Conservation (phyloP, 1,284 basidiomycete genomes). For the Trametes pubescens region DNA sequence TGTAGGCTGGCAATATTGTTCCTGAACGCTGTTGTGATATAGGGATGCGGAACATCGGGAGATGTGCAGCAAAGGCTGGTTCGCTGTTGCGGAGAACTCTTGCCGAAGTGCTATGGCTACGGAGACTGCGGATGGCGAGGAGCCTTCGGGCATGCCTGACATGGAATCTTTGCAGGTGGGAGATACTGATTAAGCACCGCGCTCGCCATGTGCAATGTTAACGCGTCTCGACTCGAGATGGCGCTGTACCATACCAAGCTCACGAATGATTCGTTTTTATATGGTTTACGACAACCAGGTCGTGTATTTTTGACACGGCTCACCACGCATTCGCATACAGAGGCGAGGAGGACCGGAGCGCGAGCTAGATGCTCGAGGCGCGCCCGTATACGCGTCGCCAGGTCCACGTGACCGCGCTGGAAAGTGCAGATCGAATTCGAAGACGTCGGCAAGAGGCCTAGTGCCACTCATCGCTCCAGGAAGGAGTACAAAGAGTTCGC, state of each 20-base stretch:
- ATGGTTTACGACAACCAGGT: no score
- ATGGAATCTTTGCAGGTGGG: background rate
- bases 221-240: background rate
- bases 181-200: background rate
- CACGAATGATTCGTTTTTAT: no score
- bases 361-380: background rate
- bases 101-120: background rate
- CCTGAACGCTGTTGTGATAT: background rate
- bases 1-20: background rate
- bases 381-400: background rate
- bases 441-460: background rate
- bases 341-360: background rate
- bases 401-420: background rate
- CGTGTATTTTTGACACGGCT: no score
- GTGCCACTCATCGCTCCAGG: background rate
- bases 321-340: background rate
- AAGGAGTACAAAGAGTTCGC: background rate
- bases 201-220: no score
- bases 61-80: constrained; percentile 10
- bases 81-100: background rate
- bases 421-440: background rate
- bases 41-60: constrained; percentile 12
- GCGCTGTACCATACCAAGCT: background rate
- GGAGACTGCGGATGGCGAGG: background rate
- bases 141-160: background rate